Base-by-base conservation (phyloP, 2,329 filamentous ascomycete species). In the Tolypocladium tropicale region DNA sequence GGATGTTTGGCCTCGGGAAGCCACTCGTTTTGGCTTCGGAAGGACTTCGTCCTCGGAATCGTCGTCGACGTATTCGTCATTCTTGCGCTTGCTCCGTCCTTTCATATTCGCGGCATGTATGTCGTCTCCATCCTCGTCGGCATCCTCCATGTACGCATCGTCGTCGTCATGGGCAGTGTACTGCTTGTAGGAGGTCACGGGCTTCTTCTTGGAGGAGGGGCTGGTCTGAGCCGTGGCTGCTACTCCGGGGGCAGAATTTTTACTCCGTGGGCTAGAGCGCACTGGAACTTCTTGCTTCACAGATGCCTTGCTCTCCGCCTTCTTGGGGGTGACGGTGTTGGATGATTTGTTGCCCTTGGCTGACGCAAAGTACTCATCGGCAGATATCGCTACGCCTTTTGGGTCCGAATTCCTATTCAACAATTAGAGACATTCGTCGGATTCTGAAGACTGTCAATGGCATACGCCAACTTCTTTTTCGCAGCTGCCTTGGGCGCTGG, bases 51-150 rank as follows among this genome's bases (percentile, higher is more conserved):
- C 86, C 55, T 94, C 90, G 51, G 85, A 87, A 23, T 83, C 83
- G 57, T 88, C 87, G 58, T 88, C 87, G 57, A 82, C 79, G 56
- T 92, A 90, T 54, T 90, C 86, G 65, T 94, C 89, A 43, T 84
- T 84, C 63, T 84, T 87, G 52, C 81, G 78, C 67, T 84, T 89
- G 56, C 80, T 83, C 49, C 81, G 75, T 52, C 80, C 80, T 66
- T 84, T 87, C 36, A 79, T 80, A 60, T 89, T 84, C 4, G 87
- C 85, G 16, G 86, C 88, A 70, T 92, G 92, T 23, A 96, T 91
- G 63, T 96, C 92, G n/a, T 82, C 87, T 3, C 82, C 85, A 49
- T 89, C 83, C 7, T 81, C 78, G 37, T 88, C 85, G 36, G 85
- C 85, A 54, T 89, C 86, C 23, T 89, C 82, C 61, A 87, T 72